These are phyloP conservation scores for Euphorbia tirucalli DNA, from an alignment of 345 rosid species.

Conservation along the genomic window DNA sequence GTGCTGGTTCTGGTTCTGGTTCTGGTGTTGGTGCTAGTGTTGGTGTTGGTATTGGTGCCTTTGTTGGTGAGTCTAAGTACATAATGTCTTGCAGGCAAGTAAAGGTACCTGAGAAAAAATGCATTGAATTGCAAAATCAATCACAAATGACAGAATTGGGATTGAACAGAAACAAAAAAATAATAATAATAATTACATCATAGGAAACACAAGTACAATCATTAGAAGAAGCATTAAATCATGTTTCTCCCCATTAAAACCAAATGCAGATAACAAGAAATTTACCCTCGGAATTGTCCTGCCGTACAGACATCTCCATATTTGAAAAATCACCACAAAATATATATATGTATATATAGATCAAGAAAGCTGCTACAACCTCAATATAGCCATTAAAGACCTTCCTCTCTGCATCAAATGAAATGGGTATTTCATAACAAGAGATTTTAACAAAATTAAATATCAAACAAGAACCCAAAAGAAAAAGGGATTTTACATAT, in stretches of 20 bases:
- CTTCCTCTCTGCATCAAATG: constrained; percentile 24
- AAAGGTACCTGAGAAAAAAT: constrained; percentile 22
- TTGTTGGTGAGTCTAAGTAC: constrained; percentile 26
- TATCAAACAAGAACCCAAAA: background rate
- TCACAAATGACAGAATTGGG: background rate
- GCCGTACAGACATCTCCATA: constrained; percentile 55
- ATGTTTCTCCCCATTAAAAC: background rate
- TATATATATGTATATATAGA: constrained; percentile 4
- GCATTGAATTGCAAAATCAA: too few species aligned
- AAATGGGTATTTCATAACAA: constrained; percentile 13
- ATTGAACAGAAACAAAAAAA: too few species aligned
- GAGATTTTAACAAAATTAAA: background rate
- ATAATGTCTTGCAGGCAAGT: constrained; percentile 61
- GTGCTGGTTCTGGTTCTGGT: too few species aligned
- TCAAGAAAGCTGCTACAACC: constrained; percentile 28
- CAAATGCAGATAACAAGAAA: background rate
- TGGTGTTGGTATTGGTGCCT: too few species aligned
- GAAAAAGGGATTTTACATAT: background rate
- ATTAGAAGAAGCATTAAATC: background rate
- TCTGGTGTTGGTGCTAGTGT: too few species aligned
- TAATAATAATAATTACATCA: background rate
- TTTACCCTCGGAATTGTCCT: constrained; percentile 48
- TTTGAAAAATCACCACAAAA: constrained; percentile 7
- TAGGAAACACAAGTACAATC: constrained; percentile 5
- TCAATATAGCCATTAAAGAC: constrained; percentile 15